A percentile compares a stretch with the other conserved stretches of the same genome.
These are phyloP conservation scores for Ogataea parapolymorpha DNA, from an alignment of 805 yeast species.

Conservation along the genomic window DNA sequence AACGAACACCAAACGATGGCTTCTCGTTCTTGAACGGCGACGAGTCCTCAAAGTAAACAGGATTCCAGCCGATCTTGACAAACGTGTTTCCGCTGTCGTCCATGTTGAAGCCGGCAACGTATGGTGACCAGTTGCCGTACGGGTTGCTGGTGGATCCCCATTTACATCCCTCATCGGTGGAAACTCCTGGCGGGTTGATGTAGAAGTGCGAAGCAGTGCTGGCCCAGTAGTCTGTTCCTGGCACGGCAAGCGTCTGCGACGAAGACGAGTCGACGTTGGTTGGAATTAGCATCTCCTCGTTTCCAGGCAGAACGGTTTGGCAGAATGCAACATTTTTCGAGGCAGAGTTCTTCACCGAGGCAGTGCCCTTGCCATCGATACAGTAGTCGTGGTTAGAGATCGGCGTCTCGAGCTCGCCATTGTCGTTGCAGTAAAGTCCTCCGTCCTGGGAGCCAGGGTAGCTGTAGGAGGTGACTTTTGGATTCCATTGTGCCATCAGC, in stretches of 20 bases:
- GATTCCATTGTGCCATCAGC: slow-evolving; percentile 87
- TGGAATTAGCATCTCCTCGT: slow-evolving; percentile 92
- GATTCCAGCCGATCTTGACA: slow-evolving; percentile 90
- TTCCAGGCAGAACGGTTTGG: slow-evolving; percentile 91
- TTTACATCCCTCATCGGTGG: slow-evolving; percentile 70
- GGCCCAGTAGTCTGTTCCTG: slow-evolving; percentile 82
- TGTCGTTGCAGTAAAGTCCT: slow-evolving; percentile 71
- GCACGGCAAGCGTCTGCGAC: slow-evolving; percentile 68
- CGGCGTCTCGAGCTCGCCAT: slow-evolving; percentile 66
- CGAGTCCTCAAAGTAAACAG: slow-evolving; percentile 64
- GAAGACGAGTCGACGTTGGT: slow-evolving; percentile 55
- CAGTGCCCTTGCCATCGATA: slow-evolving; percentile 73
- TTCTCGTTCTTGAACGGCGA: slow-evolving; percentile 49
- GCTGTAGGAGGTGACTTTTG: slow-evolving; percentile 62
- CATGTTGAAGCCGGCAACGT: slow-evolving; percentile 88
- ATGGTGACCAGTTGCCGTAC: slow-evolving; percentile 89
- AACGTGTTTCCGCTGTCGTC: slow-evolving; percentile 67
- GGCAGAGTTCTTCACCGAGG: slow-evolving; percentile 52
- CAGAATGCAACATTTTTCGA: slow-evolving; percentile 71
- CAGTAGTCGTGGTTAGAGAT: slow-evolving; percentile 59
- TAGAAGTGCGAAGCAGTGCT: slow-evolving; percentile 84
- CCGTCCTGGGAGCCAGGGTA: slow-evolving; percentile 81
- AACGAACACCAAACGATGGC: slow-evolving; percentile 69
- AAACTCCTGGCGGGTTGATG: slow-evolving; percentile 78
- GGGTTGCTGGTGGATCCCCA: slow-evolving; percentile 77